Evolutionary conservation across 306 rosid genomes (phyloP).

Genomic region (Corylus americana): DNA sequence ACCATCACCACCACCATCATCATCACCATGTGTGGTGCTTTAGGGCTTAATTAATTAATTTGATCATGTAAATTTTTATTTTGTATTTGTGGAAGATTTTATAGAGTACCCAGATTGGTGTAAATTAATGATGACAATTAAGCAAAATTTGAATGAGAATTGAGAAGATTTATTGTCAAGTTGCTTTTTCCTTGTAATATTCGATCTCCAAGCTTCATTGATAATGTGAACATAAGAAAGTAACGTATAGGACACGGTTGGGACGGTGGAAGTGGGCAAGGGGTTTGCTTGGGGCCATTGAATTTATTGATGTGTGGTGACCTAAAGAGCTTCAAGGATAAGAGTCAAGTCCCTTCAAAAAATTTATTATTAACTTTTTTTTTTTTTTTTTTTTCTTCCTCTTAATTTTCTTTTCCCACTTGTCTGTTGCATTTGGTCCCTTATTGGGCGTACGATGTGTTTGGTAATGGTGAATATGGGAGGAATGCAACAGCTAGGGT

Average conservation of each 20-base stretch:
- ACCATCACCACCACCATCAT: slow-evolving; percentile 42
- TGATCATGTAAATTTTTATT: slow-evolving; percentile 11
- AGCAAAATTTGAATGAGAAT: not conserved
- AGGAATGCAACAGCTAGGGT: slow-evolving; percentile 2
- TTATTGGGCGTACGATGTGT: slow-evolving; percentile 14
- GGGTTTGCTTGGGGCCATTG: slow-evolving; percentile 16
- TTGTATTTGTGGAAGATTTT: slow-evolving; percentile 9
- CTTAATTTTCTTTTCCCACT: too few relatives aligned
- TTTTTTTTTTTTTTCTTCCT: not conserved
- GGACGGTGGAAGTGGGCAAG: slow-evolving; percentile 37
- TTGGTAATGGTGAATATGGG: slow-evolving; percentile 30
- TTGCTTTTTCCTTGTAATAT: not conserved
- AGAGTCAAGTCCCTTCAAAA: not conserved
- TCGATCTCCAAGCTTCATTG: not conserved
- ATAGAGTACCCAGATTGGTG: slow-evolving; percentile 30
- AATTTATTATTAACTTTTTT: not conserved
- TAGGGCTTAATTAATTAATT: slow-evolving; percentile 45
- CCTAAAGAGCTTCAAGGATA: not conserved
- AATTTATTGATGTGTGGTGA: not conserved
- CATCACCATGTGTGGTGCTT: slow-evolving; percentile 73
- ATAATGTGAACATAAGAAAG: slow-evolving; percentile 29
- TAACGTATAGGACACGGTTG: slow-evolving; percentile 38
- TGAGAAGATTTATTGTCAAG: slow-evolving; percentile 13
- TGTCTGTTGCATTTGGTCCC: slow-evolving; percentile 13
- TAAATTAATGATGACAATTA: slow-evolving; percentile 29